Evolutionary conservation across 371 early-diverging fungal genomes (phyloP), one percentile per base, ranked within the genome.

Genomic region (Polyrhizophydium stewartii): DNA sequence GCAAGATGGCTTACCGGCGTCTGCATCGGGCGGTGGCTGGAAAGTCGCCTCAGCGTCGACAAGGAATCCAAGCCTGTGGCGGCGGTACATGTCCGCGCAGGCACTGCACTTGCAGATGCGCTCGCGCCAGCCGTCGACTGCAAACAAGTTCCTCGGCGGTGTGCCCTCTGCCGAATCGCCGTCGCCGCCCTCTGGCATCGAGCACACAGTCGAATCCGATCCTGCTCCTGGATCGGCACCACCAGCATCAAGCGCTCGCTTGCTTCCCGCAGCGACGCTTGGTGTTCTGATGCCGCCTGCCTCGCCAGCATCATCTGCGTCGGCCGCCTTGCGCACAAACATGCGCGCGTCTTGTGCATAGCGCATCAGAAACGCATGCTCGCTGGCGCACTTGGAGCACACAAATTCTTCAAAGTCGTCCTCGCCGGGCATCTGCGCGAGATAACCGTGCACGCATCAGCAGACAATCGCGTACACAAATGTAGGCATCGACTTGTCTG

Each of bases 351-450:
- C 37, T 19, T 9, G 16, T 2, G 16, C 22, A 40, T 69, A 69
- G 12, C 47, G 16, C 32, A 16, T 3, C 37, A 75, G 52, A 35
- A 71, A 69, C 25, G 87, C 73, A 64, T 88, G 76, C 27, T 66
- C 69, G n/a, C 61, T 71, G 9, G 88, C 87, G 59, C 94, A 94
- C 0, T 63, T 74, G 30, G 88, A 78, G 76, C 94, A 94, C 25
- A 92, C 74, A 61, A 88, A 91, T 53, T 89, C 89, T 40, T 88
- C 90, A 67, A 88, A 91, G 35, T 78, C 76, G 25, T 82, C 87
- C 33, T 82, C 76, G 9, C 74, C 79, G 0, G 92, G 93, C 2
- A 85, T 71, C 83, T 87, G 62, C 56, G 28, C 35, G 47, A 41
- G 37, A 56, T 21, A 22, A 16, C 38, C 16, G 25, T 16, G 51